phyloP scores from a whole-genome alignment of 768 basidiomycete genomes.

The Postia placenta region DNA sequence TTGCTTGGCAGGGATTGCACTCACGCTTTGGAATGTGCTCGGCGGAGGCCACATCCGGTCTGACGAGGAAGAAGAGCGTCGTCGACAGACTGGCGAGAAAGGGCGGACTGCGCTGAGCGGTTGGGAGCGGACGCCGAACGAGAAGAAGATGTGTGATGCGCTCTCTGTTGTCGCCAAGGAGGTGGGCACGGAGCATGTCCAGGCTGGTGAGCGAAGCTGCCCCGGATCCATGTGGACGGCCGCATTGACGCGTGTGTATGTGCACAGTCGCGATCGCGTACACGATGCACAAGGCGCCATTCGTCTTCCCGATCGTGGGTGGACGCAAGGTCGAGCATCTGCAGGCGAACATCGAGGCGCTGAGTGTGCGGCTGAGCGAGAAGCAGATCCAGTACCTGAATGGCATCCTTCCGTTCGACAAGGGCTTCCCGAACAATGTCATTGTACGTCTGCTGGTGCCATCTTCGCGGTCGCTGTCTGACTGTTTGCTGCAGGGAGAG shows the following conservation, averaged over 20 bases:
- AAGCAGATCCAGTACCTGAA: slow-evolving; percentile 44
- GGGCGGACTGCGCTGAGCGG: slow-evolving; percentile 25
- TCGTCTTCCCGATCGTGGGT: slow-evolving; percentile 32
- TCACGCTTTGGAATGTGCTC: slow-evolving; percentile 19
- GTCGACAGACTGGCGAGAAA: slow-evolving; percentile 19
- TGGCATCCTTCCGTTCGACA: slow-evolving; percentile 35
- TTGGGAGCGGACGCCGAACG: slow-evolving; percentile 43
- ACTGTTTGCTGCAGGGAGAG: slow-evolving; percentile 13
- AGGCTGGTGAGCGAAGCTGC: slow-evolving; percentile 33
- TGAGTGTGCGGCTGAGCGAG: slow-evolving; percentile 36
- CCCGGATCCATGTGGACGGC: not conserved
- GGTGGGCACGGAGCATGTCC: slow-evolving; percentile 41
- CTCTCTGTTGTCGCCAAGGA: slow-evolving; percentile 46
- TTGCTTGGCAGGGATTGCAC: slow-evolving; percentile 17
- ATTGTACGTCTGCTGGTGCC: slow-evolving; percentile 22
- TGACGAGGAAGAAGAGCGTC: slow-evolving; percentile 18
- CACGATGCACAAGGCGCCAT: slow-evolving; percentile 21
- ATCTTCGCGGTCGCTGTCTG: not conserved
- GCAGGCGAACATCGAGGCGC: slow-evolving; percentile 42
- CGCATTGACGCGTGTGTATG: no score
- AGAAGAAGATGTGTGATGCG: slow-evolving; percentile 35
- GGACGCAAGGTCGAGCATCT: slow-evolving; percentile 49
- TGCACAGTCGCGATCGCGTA: slow-evolving; percentile 43
- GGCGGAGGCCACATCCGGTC: slow-evolving; percentile 14
- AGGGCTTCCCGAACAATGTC: slow-evolving; percentile 35